phyloP scores from a whole-genome alignment of 306 rosid species.

The Cicer bijugum region DNA sequence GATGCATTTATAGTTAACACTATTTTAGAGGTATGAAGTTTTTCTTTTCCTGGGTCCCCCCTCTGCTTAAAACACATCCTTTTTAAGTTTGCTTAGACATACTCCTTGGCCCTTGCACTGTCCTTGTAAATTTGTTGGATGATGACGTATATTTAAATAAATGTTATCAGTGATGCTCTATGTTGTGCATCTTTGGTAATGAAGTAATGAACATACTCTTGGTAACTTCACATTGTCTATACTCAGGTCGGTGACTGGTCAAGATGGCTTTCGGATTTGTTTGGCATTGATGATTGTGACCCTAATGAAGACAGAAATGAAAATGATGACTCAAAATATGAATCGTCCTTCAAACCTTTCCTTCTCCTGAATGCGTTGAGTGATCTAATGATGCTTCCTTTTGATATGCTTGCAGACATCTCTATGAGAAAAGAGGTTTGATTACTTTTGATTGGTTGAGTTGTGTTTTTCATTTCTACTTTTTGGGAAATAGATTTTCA shows the following conservation, averaged over 20 bases:
- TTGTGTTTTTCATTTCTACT: background rate
- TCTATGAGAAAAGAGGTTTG: conserved; percentile 75
- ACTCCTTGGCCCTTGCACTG: too few species aligned
- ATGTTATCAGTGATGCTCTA: too few species aligned
- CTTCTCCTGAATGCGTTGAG: conserved; percentile 77
- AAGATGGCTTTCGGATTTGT: conserved; percentile 82
- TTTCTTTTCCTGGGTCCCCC: too few species aligned
- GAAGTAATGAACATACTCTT: conserved; percentile 11
- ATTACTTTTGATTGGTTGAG: conserved; percentile 22
- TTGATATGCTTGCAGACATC: conserved; percentile 72
- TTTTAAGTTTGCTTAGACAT: too few species aligned
- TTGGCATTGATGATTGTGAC: conserved; percentile 75
- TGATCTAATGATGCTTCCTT: conserved; percentile 92
- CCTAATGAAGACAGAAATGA: conserved; percentile 53
- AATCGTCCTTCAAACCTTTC: conserved; percentile 74
- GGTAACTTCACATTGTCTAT: conserved; percentile 40
- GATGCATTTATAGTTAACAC: too few species aligned
- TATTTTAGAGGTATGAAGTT: too few species aligned
- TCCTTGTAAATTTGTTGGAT: too few species aligned
- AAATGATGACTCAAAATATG: conserved; percentile 46
- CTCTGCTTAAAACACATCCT: too few species aligned
- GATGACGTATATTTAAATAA: too few species aligned
- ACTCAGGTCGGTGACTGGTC: conserved; percentile 91
- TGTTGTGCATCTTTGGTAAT: too few species aligned
- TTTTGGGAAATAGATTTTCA: background rate